These are phyloP conservation scores for Hypoxylon crocopeplum DNA, from an alignment of 495 filamentous ascomycete genomes.

Conservation along the genomic window DNA sequence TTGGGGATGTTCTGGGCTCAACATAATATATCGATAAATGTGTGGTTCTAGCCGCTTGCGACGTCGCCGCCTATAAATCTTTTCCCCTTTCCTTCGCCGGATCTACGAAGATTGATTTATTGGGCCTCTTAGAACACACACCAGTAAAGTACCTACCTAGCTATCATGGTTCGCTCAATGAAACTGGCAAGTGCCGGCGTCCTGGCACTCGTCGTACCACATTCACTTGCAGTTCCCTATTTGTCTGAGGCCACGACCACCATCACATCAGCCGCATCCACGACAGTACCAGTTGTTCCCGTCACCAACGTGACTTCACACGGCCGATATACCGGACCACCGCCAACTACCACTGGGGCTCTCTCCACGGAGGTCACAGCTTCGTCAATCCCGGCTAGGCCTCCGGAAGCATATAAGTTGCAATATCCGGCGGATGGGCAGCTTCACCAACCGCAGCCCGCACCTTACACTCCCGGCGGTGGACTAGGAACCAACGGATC, in stretches of 20 bases:
- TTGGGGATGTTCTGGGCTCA: no score
- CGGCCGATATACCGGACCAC: constrained; percentile 64
- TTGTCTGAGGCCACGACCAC: constrained; percentile 48
- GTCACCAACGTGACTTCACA: constrained; percentile 55
- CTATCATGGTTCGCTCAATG: constrained; percentile 29
- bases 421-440: constrained; percentile 75
- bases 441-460: constrained; percentile 68
- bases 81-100: neutral
- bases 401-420: constrained; percentile 58
- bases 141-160: neutral
- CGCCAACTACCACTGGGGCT: constrained; percentile 65
- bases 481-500: constrained; percentile 83
- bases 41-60: neutral
- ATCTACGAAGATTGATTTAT: neutral
- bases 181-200: constrained; percentile 22
- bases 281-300: constrained; percentile 33
- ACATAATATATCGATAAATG: no score
- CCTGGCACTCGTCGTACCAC: constrained; percentile 31
- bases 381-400: constrained; percentile 55
- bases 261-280: constrained; percentile 31
- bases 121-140: neutral
- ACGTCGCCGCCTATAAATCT: neutral
- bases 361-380: constrained; percentile 57
- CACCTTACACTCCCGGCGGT: constrained; percentile 76
- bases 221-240: constrained; percentile 42